Base-by-base conservation (phyloP, 176 grass and related monocot genomes). In the Avena atlantica region DNA sequence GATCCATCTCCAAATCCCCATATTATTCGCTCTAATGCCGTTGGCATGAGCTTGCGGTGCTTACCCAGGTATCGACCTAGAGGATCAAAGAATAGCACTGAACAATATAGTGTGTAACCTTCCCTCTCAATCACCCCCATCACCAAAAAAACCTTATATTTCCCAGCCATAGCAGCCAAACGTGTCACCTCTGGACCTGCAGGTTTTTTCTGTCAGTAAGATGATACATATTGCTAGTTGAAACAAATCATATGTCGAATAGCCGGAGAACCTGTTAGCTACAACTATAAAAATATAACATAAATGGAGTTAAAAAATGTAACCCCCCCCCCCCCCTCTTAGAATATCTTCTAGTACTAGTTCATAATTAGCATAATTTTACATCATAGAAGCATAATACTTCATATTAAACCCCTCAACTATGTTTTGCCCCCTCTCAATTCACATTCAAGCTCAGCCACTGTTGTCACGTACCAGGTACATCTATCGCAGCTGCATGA, bases 1-100 rank as follows among this genome's bases (percentile, higher is more conserved):
- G 94, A 98, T 56, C 94, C 97, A 88, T 96, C 92, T 79, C 97
- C 92, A 70, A 93, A 98, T 65, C 97, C 94, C 97, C 94, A 98
- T 86, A 98, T 94, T 79, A 94, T 76, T 40, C 94, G 86, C 37
- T 99, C 97, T 80, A 99, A 78, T 70, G 53, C 92, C 20, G 97
- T 94, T 63, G 97, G 97, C 94, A 96, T 96, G 61, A 99, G 85
- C 82, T 99, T 99, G 11, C 89, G 92, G 81, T 99, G 94, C 85
- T 94, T 99, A 21, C 97, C 97, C 6, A 98, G 73, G 72, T 93
- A 98, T 42, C 57, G 87, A 4, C 93, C 96, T n/a, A 92, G 90
- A 85, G 93, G 79, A 76, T 98, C 90, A 79, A 98, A 98, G 87
- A 95, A 98, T 24, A 98, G 93, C 44, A 96, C 90, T 1, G 88